Evolutionary conservation across 768 basidiomycete genomes (phyloP), one percentile per base, ranked within the genome.

Genomic region (Suillus ampliporus): DNA sequence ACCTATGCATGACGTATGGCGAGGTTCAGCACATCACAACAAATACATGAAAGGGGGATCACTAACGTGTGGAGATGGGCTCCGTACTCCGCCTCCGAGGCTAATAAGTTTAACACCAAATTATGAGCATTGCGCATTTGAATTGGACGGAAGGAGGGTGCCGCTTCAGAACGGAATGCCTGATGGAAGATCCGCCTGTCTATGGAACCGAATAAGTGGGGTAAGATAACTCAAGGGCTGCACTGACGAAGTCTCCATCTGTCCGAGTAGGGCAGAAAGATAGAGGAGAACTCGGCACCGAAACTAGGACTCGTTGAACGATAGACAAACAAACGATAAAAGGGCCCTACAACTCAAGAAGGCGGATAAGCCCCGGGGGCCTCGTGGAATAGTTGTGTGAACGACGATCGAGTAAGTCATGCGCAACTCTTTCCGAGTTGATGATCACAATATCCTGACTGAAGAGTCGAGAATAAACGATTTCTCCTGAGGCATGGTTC

Each of bases 121-220:
- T 71, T 69, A 52, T 73, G 71, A 2, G 72, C 65, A 60, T 76
- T 79, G 43, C 69, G 67, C 34, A 69, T 61, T 56, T 81, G 81
- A 19, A 74, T 64, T 5, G 78, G 75, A 43, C 65, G 67, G 60
- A 75, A 81, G 34, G 68, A 64, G 8, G 61, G 31, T 4, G 68
- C 66, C 3, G 74, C 72, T 35, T 69, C 72, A 10, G 68, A 64
- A 17, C 68, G 69, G 65, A 81, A 78, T 10, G 71, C 70, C 52
- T 80, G 78, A 28, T 81, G 79, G 54, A 75, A 75, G 17, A 79
- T 48, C 31, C 74, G 66, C 28, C 79, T 67, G 7, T 53, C 50
- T 60, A 13, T n/a, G 10, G 23, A 60, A 13, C 19, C 19, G 15
- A 1, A 57, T n/a, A 14, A 57, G n/a, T 5, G 9, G 9, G 23